Percentiles rank a stretch among this genome's conserved stretches.
phyloP scores from a whole-genome alignment of 2,329 filamentous ascomycete species.

The Cucurbitaria berberidis region DNA sequence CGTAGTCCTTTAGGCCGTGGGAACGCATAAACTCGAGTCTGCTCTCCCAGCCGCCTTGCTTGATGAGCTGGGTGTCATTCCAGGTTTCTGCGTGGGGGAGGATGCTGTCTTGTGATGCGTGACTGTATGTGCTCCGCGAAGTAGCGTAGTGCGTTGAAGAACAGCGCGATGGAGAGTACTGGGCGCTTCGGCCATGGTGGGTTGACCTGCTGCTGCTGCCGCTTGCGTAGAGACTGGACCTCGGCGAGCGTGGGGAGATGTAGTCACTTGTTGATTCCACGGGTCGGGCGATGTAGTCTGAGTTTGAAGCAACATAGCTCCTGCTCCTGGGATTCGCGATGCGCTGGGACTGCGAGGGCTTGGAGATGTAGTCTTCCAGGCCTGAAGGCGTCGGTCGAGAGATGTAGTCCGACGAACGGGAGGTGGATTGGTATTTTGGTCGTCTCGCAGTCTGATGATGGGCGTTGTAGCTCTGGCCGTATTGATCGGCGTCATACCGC shows the following conservation, averaged over 20 bases:
- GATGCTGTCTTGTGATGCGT: background rate
- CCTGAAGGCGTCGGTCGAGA: constrained; percentile 2
- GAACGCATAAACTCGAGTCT: constrained; percentile 15
- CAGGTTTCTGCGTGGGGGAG: background rate
- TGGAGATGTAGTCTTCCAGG: constrained; percentile 12
- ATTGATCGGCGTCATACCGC: constrained; percentile 1
- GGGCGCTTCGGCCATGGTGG: background rate
- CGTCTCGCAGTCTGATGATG: background rate
- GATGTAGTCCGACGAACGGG: constrained; percentile 9
- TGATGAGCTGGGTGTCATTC: constrained; percentile 3
- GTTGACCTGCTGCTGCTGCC: background rate
- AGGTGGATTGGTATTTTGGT: constrained; percentile 1
- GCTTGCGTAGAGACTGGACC: background rate
- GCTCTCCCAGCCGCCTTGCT: constrained; percentile 16
- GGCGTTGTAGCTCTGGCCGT: background rate
- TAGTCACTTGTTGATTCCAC: background rate
- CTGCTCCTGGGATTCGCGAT: background rate
- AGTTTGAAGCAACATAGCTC: constrained; percentile 2
- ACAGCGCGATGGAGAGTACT: background rate
- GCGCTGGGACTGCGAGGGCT: background rate
- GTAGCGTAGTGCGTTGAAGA: background rate
- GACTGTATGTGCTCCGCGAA: background rate
- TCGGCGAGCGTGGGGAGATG: background rate
- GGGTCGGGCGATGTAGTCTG: constrained; percentile 3
- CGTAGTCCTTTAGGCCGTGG: constrained; percentile 7